Conservation (phyloP, 228 moss, liverwort and hornwort species). For the Sphagnum fallax region DNA sequence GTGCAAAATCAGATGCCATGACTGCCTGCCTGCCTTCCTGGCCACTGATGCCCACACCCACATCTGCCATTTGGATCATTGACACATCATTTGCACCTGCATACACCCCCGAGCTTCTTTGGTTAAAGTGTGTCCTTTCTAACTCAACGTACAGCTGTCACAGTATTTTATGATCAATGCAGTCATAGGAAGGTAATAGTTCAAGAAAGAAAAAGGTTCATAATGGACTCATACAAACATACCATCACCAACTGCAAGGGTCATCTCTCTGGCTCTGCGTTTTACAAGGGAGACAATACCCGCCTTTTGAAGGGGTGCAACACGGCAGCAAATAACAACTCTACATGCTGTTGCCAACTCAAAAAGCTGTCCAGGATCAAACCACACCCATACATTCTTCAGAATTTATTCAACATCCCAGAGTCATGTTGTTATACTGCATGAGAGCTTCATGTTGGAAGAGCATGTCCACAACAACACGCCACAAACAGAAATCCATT, state of each 20-base stretch:
- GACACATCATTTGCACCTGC: slow-evolving; percentile 85
- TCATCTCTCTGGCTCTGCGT: slow-evolving; percentile 53
- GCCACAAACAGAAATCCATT: too few relatives aligned
- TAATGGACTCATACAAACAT: slow-evolving; percentile 2
- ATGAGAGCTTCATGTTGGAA: too few relatives aligned
- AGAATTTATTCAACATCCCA: too few relatives aligned
- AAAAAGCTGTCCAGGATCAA: slow-evolving; percentile 37
- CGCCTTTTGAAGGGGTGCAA: slow-evolving; percentile 87
- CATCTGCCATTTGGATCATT: slow-evolving; percentile 92
- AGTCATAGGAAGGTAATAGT: too few relatives aligned
- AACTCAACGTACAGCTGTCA: too few relatives aligned
- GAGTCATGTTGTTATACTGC: too few relatives aligned
- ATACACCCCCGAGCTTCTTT: neutral
- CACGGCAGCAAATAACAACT: slow-evolving; percentile 88
- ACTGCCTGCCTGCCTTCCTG: slow-evolving; percentile 85
- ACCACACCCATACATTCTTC: too few relatives aligned
- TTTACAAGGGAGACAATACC: slow-evolving; percentile 74
- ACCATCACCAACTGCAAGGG: slow-evolving; percentile 86
- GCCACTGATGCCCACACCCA: slow-evolving; percentile 82
- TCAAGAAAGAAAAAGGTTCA: too few relatives aligned
- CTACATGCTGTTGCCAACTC: slow-evolving; percentile 68
- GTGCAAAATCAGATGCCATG: slow-evolving; percentile 56
- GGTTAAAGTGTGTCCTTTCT: too few relatives aligned
- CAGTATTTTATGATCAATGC: too few relatives aligned
- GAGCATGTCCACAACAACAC: too few relatives aligned